Base-by-base conservation (phyloP, 345 rosid genomes). In the Syzygium grande region DNA sequence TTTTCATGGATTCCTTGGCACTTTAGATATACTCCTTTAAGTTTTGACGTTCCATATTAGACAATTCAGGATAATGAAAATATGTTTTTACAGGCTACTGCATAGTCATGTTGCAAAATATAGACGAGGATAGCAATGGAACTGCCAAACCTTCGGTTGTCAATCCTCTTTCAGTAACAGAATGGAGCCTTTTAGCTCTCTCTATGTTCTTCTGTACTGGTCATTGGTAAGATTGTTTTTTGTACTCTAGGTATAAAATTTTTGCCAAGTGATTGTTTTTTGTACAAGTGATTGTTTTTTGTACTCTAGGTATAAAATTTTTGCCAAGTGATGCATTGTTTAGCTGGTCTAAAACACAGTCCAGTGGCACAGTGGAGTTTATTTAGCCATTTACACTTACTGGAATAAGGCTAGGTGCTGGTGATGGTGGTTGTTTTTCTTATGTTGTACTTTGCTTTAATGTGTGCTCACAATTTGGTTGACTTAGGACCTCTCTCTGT, bases 191-290 rank as follows among this genome's bases (percentile, higher is more conserved):
- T 30, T 94, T 95, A 59, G 95, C 98, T 29, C 90, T 94, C 21
- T 95, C 96, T 91, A 91, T 98, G 87, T 96, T 98, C 92, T 97
- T 95, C 86, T 93, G 95, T 90, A 94, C 98, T 49, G 99, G 99
- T 87, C 99, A 98, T 90, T 98, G 99, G 98, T 93, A 92, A 93
- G 90, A 68, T 59, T 25, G 68, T 56, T 19, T 23, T 13, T 8
- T n/a, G 27, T 51, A 29, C 21, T 85, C 21, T 58, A 3, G 21
- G 19, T 85, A 9, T 55, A n/a, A n/a, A n/a, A n/a, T n/a, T n/a
- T n/a, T n/a, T n/a, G n/a, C n/a, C n/a, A n/a, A n/a, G n/a, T n/a
- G n/a, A n/a, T n/a, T n/a, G n/a, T n/a, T n/a, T n/a, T n/a, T n/a
- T n/a, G n/a, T n/a, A n/a, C n/a, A n/a, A n/a, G n/a, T n/a, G 90